Percentiles rank a stretch among this genome's conserved stretches.
These are phyloP conservation scores for Dactylellina parvicollis DNA, from an alignment of 2,329 filamentous ascomycete genomes.

Conservation along the genomic window DNA sequence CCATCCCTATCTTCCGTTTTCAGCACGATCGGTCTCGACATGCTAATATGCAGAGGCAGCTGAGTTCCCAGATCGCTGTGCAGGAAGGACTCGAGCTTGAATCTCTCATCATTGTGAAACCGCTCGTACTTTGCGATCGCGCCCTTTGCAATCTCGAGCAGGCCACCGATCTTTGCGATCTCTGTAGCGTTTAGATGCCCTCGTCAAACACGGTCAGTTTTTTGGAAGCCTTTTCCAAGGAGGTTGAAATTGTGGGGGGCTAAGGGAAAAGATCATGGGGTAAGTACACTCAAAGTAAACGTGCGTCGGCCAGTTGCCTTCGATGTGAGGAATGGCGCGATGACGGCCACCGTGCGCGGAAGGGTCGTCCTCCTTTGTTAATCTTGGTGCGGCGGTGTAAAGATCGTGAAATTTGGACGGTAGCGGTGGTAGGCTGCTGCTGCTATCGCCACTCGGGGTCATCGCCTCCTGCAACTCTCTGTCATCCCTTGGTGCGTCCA, in stretches of 20 bases:
- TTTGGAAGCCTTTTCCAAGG: slow-evolving; percentile 28
- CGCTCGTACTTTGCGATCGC: slow-evolving; percentile 24
- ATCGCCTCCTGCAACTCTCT: slow-evolving; percentile 41
- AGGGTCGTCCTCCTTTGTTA: slow-evolving; percentile 82
- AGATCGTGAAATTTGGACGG: slow-evolving; percentile 85
- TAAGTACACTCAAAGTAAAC: slow-evolving; percentile 88
- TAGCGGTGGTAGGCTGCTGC: slow-evolving; percentile 72
- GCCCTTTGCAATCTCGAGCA: slow-evolving; percentile 15
- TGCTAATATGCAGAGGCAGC: slow-evolving; percentile 86
- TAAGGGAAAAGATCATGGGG: slow-evolving; percentile 13
- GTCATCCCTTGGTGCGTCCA: slow-evolving; percentile 56
- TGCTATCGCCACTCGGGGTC: slow-evolving; percentile 29
- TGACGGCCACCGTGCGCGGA: slow-evolving; percentile 84
- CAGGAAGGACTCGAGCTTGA: slow-evolving; percentile 74
- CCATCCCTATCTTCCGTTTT: slow-evolving; percentile 74
- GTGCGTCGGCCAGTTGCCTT: slow-evolving; percentile 92
- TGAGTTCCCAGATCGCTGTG: slow-evolving; percentile 80
- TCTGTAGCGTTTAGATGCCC: slow-evolving; percentile 68
- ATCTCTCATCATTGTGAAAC: slow-evolving; percentile 55
- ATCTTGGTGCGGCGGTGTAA: slow-evolving; percentile 82
- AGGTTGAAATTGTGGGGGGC: slow-evolving; percentile 6
- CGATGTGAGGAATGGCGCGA: slow-evolving; percentile 81
- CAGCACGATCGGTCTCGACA: slow-evolving; percentile 83
- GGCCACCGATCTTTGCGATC: slow-evolving; percentile 54
- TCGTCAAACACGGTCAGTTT: slow-evolving; percentile 60